phyloP scores from a whole-genome alignment of 2,329 filamentous ascomycete genomes.

The Blastomyces silverae region DNA sequence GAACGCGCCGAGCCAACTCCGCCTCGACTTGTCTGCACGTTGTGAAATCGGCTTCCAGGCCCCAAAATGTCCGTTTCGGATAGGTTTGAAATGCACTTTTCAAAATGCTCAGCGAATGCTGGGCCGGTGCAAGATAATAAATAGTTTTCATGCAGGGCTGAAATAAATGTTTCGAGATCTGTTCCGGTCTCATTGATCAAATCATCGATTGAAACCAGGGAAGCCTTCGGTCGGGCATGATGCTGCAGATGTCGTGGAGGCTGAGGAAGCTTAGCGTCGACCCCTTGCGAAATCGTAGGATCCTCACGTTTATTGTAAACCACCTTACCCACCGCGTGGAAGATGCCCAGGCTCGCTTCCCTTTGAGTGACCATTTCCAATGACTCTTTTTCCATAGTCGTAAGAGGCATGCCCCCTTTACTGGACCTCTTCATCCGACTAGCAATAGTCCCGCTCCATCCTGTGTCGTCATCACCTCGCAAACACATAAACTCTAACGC shows the following conservation, averaged over 20 bases:
- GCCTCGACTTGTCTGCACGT: constrained; percentile 35
- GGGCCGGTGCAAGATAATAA: constrained; percentile 68
- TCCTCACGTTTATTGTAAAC: constrained; percentile 89
- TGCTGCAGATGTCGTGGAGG: constrained; percentile 56
- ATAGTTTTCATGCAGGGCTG: constrained; percentile 91
- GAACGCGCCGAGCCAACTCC: constrained; percentile 48
- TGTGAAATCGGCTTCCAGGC: constrained; percentile 50
- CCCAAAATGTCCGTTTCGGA: constrained; percentile 84
- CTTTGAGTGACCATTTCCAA: constrained; percentile 75
- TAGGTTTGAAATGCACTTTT: constrained; percentile 76
- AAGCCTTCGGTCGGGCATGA: constrained; percentile 53
- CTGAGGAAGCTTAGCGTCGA: constrained; percentile 45
- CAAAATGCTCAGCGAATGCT: constrained; percentile 68
- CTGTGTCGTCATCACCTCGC: constrained; percentile 65
- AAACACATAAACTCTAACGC: constrained; percentile 88
- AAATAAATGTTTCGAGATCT: constrained; percentile 82
- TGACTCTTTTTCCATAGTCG: constrained; percentile 69
- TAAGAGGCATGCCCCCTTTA: constrained; percentile 49
- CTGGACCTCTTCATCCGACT: constrained; percentile 59
- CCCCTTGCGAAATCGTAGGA: constrained; percentile 29
- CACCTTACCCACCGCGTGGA: constrained; percentile 92
- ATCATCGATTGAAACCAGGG: constrained; percentile 62
- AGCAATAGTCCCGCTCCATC: constrained; percentile 67
- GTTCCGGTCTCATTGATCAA: constrained; percentile 93
- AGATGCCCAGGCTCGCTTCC: constrained; percentile 85